Conservation (phyloP, 306 rosid genomes). For the Oxytropis ochrocephala region DNA sequence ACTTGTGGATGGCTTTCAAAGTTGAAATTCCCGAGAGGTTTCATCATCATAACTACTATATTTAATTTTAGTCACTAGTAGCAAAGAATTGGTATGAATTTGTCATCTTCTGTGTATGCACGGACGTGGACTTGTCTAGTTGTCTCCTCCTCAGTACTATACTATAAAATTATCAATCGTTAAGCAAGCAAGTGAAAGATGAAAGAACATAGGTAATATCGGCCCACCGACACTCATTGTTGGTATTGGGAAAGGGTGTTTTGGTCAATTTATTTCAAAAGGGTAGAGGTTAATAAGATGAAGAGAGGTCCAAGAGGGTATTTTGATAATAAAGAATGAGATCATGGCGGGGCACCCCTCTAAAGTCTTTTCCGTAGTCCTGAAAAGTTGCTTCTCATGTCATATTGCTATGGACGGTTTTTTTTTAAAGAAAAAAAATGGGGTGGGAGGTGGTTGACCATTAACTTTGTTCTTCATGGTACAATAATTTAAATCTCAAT, state of each 20-base stretch:
- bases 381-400: constrained; percentile 35
- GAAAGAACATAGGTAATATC: constrained; percentile 31
- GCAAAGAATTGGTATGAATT: constrained; percentile 21
- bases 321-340: constrained; percentile 17
- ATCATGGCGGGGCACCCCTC: constrained; percentile 41
- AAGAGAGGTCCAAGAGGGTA: constrained; percentile 19
- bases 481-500: neutral
- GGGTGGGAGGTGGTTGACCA: constrained; percentile 28
- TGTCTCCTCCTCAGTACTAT: constrained; percentile 32
- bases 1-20: constrained; percentile 14
- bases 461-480: neutral
- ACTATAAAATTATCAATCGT: constrained; percentile 24
- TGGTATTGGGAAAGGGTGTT: constrained; percentile 26
- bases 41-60: neutral
- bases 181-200: constrained; percentile 16
- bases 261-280: constrained; percentile 21
- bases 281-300: neutral
- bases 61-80: constrained; percentile 13
- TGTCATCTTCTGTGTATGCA: constrained; percentile 35
- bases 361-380: constrained; percentile 45
- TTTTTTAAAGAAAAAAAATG: neutral
- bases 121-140: constrained; percentile 23
- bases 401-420: constrained; percentile 11
- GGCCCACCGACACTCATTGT: constrained; percentile 71
- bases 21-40: neutral